Conservation (phyloP, 2,329 filamentous ascomycete species). For the Tothia fuscella region DNA sequence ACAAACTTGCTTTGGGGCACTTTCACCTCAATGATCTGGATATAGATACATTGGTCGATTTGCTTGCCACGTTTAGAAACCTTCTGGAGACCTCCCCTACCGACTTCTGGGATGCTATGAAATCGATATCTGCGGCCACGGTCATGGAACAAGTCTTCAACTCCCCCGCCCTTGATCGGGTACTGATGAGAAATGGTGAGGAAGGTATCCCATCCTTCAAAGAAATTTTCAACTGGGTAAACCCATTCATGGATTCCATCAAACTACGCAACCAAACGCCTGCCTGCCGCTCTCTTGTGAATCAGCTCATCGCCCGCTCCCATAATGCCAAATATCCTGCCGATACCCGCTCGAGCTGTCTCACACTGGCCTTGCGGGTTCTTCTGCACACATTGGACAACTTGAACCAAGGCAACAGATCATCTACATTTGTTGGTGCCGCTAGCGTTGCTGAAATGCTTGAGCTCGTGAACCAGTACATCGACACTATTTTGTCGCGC, state of each 20-base stretch:
- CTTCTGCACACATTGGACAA: conserved; percentile 23
- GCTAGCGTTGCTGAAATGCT: conserved; percentile 44
- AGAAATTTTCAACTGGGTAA: conserved; percentile 64
- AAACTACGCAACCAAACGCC: conserved; percentile 64
- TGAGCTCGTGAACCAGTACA: conserved; percentile 52
- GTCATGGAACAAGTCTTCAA: conserved; percentile 77
- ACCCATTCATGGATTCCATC: conserved; percentile 65
- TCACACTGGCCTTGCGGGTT: conserved; percentile 18
- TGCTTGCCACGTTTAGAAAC: conserved; percentile 57
- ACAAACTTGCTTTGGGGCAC: conserved; percentile 50
- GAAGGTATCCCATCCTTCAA: conserved; percentile 43
- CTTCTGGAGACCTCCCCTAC: conserved; percentile 64
- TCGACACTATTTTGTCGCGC: conserved; percentile 23
- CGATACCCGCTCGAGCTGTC: conserved; percentile 3
- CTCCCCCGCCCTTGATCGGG: conserved; percentile 51
- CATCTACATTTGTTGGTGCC: conserved; percentile 26
- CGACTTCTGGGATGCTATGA: conserved; percentile 82
- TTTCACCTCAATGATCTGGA: conserved; percentile 29
- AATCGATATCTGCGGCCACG: conserved; percentile 64
- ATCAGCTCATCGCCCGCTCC: conserved; percentile 58
- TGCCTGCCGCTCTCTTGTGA: conserved; percentile 66
- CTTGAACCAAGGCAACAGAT: conserved; percentile 22
- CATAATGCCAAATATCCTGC: conserved; percentile 32
- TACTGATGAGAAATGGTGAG: conserved; percentile 37
- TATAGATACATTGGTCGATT: conserved; percentile 43